Conservation (phyloP, 1,284 basidiomycete species). For the Heterobasidion occidentale region DNA sequence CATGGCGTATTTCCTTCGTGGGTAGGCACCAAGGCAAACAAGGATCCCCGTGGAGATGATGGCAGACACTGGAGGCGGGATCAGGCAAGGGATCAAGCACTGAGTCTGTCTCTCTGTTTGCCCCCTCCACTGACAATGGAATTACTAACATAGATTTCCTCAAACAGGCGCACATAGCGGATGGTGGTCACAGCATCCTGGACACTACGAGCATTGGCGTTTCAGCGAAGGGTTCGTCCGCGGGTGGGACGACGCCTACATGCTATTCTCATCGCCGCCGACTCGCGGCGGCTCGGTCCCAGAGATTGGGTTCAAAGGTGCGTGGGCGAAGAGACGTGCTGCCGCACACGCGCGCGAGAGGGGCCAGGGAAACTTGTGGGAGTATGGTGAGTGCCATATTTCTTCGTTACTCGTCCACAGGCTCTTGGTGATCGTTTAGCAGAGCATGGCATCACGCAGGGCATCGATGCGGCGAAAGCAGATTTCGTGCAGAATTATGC, state of each 20-base stretch:
- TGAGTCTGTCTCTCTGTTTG: slow-evolving; percentile 25
- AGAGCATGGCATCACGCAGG: slow-evolving; percentile 37
- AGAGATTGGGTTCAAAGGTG: slow-evolving; percentile 56
- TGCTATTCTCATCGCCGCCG: slow-evolving; percentile 29
- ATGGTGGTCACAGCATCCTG: slow-evolving; percentile 52
- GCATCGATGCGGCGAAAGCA: slow-evolving; percentile 20
- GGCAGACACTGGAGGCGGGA: slow-evolving; percentile 26
- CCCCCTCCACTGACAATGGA: too few relatives aligned
- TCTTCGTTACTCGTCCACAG: background rate
- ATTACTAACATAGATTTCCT: background rate
- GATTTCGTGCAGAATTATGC: slow-evolving; percentile 6
- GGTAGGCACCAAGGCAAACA: slow-evolving; percentile 27
- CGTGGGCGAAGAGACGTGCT: slow-evolving; percentile 46
- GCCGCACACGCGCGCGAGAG: slow-evolving; percentile 35
- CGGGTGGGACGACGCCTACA: slow-evolving; percentile 68
- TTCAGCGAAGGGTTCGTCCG: slow-evolving; percentile 58
- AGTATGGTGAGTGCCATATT: slow-evolving; percentile 43
- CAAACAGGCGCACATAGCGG: slow-evolving; percentile 38
- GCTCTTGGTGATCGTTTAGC: background rate
- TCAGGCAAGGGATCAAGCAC: slow-evolving; percentile 27
- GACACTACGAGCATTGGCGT: slow-evolving; percentile 55
- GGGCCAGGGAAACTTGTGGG: slow-evolving; percentile 45
- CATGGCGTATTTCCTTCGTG: slow-evolving; percentile 40
- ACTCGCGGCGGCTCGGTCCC: slow-evolving; percentile 22
- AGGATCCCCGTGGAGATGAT: slow-evolving; percentile 12